These are phyloP conservation scores for Eleusine coracana DNA, from an alignment of 176 grass and related monocot species.

Conservation along the genomic window DNA sequence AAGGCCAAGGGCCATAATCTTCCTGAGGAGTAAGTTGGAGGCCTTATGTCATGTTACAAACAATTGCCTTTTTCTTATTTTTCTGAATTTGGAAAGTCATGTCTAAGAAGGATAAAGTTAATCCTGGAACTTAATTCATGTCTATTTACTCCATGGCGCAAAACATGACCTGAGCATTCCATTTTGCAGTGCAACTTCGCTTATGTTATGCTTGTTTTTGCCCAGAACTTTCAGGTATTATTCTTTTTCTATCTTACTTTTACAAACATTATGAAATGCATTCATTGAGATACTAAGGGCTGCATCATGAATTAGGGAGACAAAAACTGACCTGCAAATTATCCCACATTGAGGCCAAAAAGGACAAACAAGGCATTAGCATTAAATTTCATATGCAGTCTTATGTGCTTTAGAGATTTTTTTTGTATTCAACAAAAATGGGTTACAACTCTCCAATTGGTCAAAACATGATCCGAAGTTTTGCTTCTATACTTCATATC, in stretches of 20 bases:
- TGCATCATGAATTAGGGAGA: slow-evolving; percentile 5
- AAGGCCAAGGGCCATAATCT: not conserved
- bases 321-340: slow-evolving; percentile 20
- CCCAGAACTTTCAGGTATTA: slow-evolving; percentile 90
- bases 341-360: not conserved
- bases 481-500: not conserved
- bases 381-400: not conserved
- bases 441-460: not conserved
- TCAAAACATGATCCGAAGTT: not conserved
- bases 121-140: not conserved
- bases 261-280: slow-evolving; percentile 19
- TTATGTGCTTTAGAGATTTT: slow-evolving; percentile 26
- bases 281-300: not conserved
- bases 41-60: not conserved
- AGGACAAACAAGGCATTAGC: not conserved
- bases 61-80: not conserved
- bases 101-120: slow-evolving; percentile 8
- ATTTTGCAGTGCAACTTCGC: slow-evolving; percentile 91
- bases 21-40: not conserved
- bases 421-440: not conserved
- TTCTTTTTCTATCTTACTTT: slow-evolving; percentile 31
- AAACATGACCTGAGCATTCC: slow-evolving; percentile 8
- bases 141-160: not conserved
- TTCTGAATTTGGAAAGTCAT: not conserved
- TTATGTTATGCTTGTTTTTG: slow-evolving; percentile 88